Base-by-base conservation (phyloP, 805 yeast species). In the Suhomyces sp. region DNA sequence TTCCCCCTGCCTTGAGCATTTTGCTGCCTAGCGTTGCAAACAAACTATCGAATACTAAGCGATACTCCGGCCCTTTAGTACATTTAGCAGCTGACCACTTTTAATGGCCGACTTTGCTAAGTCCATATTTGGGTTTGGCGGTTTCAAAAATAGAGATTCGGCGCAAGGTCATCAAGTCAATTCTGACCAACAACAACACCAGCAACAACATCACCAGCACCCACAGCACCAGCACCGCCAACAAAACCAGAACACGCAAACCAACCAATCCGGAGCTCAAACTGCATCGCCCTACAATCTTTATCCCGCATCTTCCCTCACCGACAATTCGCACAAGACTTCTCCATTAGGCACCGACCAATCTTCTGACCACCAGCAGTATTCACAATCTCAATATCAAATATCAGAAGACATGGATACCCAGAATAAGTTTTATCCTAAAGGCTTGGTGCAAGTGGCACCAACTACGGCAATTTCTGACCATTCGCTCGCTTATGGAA, bases 381-480 rank as follows among this genome's bases (percentile, higher is more conserved):
- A 41, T 29, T 33, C 48, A 6, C 54, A 47, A 22, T 48, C 44
- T 40, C 46, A 19, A 39, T 44, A 35, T 33, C 51, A 21, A 12
- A 15, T 33, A 39, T 22, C 46, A 6, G 50, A 43, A 35, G 52
- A 27, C 51, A 40, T 24, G 43, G 48, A 45, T 17, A 41, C 41
- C 39, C 31, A 51, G 3, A 60, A 55, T 44, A 65, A 64, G 55
- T 68, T 69, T 46, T 58, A 67, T 47, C 78, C 78, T 37, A 73
- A 71, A 51, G 68, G 73, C 19, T 64, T 75, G 49, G 66, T 70
- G 40, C 55, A 56, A 33, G 70, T 68, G 0, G 74, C 83, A 4
- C 88, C 92, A 17, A 85, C 93, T 2, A 86, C 88, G 2, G 91
- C 91, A 0, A 68, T 86, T 8, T 76, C 84, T 46, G 80, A 81